Base-by-base conservation (phyloP, 176 grass and related monocot species). In the Leersia perrieri region DNA sequence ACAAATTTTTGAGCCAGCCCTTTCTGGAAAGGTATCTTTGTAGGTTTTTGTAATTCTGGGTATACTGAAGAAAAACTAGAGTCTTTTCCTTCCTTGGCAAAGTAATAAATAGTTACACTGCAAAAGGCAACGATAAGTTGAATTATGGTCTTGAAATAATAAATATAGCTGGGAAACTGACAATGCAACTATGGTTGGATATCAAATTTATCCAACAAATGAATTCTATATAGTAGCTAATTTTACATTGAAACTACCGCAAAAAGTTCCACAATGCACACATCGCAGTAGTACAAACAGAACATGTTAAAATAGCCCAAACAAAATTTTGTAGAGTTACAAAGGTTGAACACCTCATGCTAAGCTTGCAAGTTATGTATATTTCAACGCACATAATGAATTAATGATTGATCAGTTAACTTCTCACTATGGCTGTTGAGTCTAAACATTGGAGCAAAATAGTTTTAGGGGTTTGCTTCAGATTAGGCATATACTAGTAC, bases 41-140 rank as follows among this genome's bases (percentile, higher is more conserved):
- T 87, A 69, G 89, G 68, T 33, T 78, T 80, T 45, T 88, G 75
- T 11, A 90, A 27, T 57, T 91, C 92, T 12, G 75, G 79, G 70
- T 93, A 89, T 60, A 83, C 14, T 68, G 92, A 75, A 70, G 86
- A 78, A 70, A 95, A 88, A 33, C 9, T 81, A 63, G 86, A 91
- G 26, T 90, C 76, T 31, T 92, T 84, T 77, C 80, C 92, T 95
- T 99, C 93, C 68, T 88, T 93, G 39, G 92, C 93, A 39, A 99
- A 99, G 68, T 99, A 99, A 86, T 80, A 95, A 82, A 99, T 90
- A 51, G 83, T 77, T 16, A 95, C 61, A 82, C 96, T 95, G 85
- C 76, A 76, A 78, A 76, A 49, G 40, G 63, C 49, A 90, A 76
- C 10, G 58, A 61, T 36, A 62, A 23, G 25, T 74, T 63, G 5